Evolutionary conservation across 192 early-diverging fungal genomes (phyloP), one percentile per base, ranked within the genome.

Genomic region (Kickxella alabastrina): DNA sequence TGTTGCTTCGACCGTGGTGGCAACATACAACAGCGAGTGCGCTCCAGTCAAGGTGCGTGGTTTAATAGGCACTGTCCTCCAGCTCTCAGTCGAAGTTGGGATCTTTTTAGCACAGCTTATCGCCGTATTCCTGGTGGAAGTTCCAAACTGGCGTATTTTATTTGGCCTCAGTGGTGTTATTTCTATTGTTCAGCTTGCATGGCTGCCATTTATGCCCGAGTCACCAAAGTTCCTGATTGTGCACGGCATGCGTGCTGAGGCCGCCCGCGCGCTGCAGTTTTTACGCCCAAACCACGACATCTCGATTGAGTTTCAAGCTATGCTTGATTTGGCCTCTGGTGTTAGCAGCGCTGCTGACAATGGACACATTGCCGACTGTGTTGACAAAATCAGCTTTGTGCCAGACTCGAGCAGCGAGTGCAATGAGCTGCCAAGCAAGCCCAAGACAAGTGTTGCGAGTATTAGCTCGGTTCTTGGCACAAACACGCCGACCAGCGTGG

Each of bases 1-100:
- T 27, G 65, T 87, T 9, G 47, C 72, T 4, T 65, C 62, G 10
- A 82, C 80, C 0, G 77, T 74, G 18, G 74, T 82, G 5, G 81
- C 79, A 19, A 83, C 87, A 6, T 92, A 91, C 56, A 82, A 91
- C 36, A 81, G 82, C 40, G 92, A 92, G 61, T 81, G 90, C 39
- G 73, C 87, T 0, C 85, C 92, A 2, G 62, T 82, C 13, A 73
- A 67, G 18, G 59, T 74, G 19, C 77, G 88, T 43, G 90, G 90
- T 7, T 48, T 77, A 3, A 59, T 90, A 54, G 90, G 92, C 6
- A 77, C 81, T 5, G 57, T 86, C 45, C 80, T 84, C 35, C 90
- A 91, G 73, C 74, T 90, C 27, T 63, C 80, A 0, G 82, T 94
- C 13, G 87, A 88, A 21, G 35, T 87, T 19, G 92, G 92, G 3